Percentiles rank a stretch among this genome's conserved stretches.
Conservation (phyloP, 306 rosid species). For the Fagus sylvatica region DNA sequence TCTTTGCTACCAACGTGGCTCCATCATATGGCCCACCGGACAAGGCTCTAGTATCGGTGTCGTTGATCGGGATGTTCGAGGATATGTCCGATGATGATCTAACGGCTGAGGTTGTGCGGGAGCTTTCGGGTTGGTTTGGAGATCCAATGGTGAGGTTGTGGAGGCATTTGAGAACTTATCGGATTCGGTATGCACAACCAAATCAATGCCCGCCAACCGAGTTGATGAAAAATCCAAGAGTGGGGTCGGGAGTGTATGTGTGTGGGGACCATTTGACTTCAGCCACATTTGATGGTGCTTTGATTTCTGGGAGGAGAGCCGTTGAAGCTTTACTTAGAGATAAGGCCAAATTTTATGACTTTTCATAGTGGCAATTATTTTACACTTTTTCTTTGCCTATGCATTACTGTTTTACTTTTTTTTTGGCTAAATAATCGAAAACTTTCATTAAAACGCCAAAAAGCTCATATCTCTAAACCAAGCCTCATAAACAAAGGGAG, state of each 20-base stretch:
- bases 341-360: background rate
- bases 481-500: too few species aligned
- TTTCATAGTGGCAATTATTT: too few species aligned
- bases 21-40: conserved; percentile 67
- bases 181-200: conserved; percentile 80
- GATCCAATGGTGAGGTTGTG: conserved; percentile 47
- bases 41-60: conserved; percentile 59
- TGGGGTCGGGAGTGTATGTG: conserved; percentile 55
- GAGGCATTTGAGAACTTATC: conserved; percentile 69
- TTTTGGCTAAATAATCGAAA: too few species aligned
- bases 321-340: conserved; percentile 69
- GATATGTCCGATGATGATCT: conserved; percentile 44
- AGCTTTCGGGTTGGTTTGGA: conserved; percentile 71
- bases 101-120: conserved; percentile 43
- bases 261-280: conserved; percentile 83
- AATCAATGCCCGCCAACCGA: conserved; percentile 73
- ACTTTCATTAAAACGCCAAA: too few species aligned
- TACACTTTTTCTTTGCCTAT: too few species aligned
- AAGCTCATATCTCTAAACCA: too few species aligned
- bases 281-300: conserved; percentile 88
- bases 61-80: conserved; percentile 62
- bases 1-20: conserved; percentile 83
- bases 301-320: conserved; percentile 86
- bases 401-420: too few species aligned
- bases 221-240: conserved; percentile 47